Conservation (phyloP, 2,329 filamentous ascomycete species). For the Polychaeton citri region DNA sequence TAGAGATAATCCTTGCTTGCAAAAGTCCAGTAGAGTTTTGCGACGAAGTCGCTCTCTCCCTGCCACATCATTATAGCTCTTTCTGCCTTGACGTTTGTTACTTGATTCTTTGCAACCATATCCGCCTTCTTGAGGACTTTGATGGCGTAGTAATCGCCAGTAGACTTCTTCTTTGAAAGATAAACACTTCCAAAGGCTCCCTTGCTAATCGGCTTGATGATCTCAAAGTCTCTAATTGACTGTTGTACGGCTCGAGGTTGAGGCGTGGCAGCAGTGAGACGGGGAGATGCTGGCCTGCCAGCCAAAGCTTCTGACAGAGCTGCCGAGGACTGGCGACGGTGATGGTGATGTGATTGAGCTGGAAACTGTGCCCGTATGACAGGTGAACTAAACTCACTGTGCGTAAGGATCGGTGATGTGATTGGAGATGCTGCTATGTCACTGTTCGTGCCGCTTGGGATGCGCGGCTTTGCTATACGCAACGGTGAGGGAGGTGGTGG, state of each 20-base stretch:
- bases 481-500: slow-evolving; percentile 62
- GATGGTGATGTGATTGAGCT: slow-evolving; percentile 37
- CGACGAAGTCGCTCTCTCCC: slow-evolving; percentile 96
- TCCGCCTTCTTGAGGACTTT: slow-evolving; percentile 99
- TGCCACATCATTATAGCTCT: slow-evolving; percentile 99
- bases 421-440: slow-evolving; percentile 60
- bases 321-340: slow-evolving; percentile 81
- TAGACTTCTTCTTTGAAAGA: slow-evolving; percentile 95
- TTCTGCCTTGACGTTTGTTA: slow-evolving; percentile 97
- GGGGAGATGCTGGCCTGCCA: slow-evolving; percentile 63
- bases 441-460: slow-evolving; percentile 47
- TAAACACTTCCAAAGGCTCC: slow-evolving; percentile 97
- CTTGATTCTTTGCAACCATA: slow-evolving; percentile 99
- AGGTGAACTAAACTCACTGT: slow-evolving; percentile 70
- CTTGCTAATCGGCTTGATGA: slow-evolving; percentile 98
- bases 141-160: slow-evolving; percentile 95
- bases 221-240: slow-evolving; percentile 98
- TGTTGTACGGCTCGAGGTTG: slow-evolving; percentile 81
- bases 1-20: slow-evolving; percentile 99
- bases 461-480: slow-evolving; percentile 69
- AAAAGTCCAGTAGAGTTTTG: slow-evolving; percentile 98
- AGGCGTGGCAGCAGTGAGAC: slow-evolving; percentile 62
- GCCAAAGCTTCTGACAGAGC: slow-evolving; percentile 53
- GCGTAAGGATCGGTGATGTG: slow-evolving; percentile 73
- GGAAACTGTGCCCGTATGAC: slow-evolving; percentile 36